Percentiles rank a stretch among this genome's conserved stretches.
Evolutionary conservation across 2,329 filamentous ascomycete species (phyloP).

Genomic region (Hypoxylon sp.): DNA sequence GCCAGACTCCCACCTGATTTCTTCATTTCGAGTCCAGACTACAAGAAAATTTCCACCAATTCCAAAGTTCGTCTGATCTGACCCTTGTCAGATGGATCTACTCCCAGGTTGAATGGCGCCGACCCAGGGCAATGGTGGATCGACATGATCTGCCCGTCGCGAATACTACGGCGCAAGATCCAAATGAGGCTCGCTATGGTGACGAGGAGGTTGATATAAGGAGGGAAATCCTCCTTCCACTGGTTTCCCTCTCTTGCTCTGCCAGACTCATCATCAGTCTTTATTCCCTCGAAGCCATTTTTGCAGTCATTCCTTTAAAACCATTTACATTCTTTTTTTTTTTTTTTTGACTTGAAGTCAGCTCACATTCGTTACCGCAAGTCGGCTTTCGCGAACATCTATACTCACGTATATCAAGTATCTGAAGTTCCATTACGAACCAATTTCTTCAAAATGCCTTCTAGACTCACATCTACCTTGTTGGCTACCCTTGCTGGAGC

Average conservation of each 20-base stretch:
- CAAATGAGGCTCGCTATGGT: conserved; percentile 18
- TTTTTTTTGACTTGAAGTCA: conserved; percentile 36
- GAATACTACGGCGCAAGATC: not conserved
- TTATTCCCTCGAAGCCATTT: not conserved
- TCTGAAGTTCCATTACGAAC: not conserved
- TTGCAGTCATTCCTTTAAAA: conserved; percentile 16
- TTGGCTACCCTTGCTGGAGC: conserved; percentile 43
- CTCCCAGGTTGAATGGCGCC: not conserved
- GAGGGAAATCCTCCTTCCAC: not conserved
- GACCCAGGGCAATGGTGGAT: conserved; percentile 31
- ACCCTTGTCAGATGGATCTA: conserved; percentile 6
- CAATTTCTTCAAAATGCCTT: conserved; percentile 24
- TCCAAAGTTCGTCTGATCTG: not conserved
- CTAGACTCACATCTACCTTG: conserved; percentile 24
- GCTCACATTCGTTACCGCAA: conserved; percentile 34
- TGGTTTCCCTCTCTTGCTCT: not conserved
- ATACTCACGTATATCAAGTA: not conserved
- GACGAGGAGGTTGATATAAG: conserved; percentile 13
- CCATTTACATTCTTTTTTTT: conserved; percentile 24
- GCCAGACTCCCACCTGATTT: not conserved
- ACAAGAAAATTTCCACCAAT: not conserved
- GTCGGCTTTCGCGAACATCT: conserved; percentile 15
- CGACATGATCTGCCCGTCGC: conserved; percentile 26
- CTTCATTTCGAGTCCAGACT: not conserved
- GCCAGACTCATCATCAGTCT: conserved; percentile 17